Evolutionary conservation across 2,329 filamentous ascomycete species (phyloP).

Genomic region (Myriangium duriaei): DNA sequence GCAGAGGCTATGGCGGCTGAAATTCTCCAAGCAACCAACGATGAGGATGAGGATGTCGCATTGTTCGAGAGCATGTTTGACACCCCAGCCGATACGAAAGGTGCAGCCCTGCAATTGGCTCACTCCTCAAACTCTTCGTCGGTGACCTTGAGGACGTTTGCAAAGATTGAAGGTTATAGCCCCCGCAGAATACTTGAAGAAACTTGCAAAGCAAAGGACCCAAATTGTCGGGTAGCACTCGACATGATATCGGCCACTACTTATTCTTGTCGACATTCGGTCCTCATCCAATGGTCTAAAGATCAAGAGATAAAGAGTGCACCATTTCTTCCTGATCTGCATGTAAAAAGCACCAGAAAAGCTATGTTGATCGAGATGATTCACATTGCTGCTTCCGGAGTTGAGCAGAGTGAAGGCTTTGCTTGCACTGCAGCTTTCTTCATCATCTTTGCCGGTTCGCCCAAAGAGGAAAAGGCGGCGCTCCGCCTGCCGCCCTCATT

Average conservation of each 20-base stretch:
- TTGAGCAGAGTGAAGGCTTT: conserved; percentile 75
- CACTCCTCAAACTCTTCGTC: neutral
- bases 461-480: conserved; percentile 76
- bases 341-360: conserved; percentile 32
- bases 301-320: conserved; percentile 43
- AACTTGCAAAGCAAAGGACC: conserved; percentile 71
- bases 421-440: conserved; percentile 74
- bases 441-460: conserved; percentile 60
- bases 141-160: conserved; percentile 62
- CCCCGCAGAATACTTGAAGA: conserved; percentile 73
- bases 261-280: conserved; percentile 62
- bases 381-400: conserved; percentile 58
- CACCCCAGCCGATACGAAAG: conserved; percentile 15
- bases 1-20: conserved; percentile 30
- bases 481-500: conserved; percentile 66
- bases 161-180: conserved; percentile 63
- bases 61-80: conserved; percentile 48
- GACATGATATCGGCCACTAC: conserved; percentile 57
- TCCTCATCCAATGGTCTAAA: conserved; percentile 71
- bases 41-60: conserved; percentile 44
- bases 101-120: neutral
- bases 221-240: conserved; percentile 54
- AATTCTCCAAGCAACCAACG: conserved; percentile 22
- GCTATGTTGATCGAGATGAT: conserved; percentile 58
- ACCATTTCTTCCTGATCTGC: conserved; percentile 30